Base-by-base conservation (phyloP, 2,329 filamentous ascomycete species). In the Acarospora socialis region DNA sequence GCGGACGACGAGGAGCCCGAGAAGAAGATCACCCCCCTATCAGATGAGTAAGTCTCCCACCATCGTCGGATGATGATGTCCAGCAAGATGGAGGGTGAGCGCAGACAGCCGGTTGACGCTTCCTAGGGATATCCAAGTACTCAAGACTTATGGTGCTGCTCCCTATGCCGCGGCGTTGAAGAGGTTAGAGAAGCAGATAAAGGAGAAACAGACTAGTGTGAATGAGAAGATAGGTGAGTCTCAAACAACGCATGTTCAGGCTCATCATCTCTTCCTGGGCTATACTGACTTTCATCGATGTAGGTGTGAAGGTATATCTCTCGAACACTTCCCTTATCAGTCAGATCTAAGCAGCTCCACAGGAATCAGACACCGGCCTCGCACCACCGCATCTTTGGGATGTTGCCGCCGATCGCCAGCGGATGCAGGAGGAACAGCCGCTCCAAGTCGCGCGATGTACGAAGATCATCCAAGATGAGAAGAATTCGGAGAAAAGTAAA, bases 301-400 rank as follows among this genome's bases (percentile, higher is more conserved):
- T 30, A 55, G 52, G 77, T 35, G 76, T 82, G 48, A 83, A 82
- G 66, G 73, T 77, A 65, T 27, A 20, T n/a, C 10, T 21, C 24
- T 22, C 5, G 18, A n/a, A n/a, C n/a, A 4, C 6, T 21, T 17
- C 21, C 12, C 14, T 26, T 16, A 9, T 4, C 15, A 14, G 12
- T 14, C 24, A 19, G 13, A 31, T 22, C 18, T 37, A 38, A 20
- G 37, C 17, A n/a, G 10, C 17, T 46, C 31, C 38, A 25, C 46
- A 92, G 77, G 90, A 98, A 73, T 98, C 90, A 56, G 90, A 98
- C 59, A 98, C 90, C 19, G 90, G 90, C 50, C 81, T 98, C 41
- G 90, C 90, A 51, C 90, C 90, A 54, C 92, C 90, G 56, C 90
- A 98, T 68, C 74, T 98, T 48, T 98, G 90, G 90, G 90, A 98